Percentiles rank a stretch among this genome's conserved stretches.
Evolutionary conservation across 75 land plant species (phyloP).

Genomic region (Cupressus sempervirens): DNA sequence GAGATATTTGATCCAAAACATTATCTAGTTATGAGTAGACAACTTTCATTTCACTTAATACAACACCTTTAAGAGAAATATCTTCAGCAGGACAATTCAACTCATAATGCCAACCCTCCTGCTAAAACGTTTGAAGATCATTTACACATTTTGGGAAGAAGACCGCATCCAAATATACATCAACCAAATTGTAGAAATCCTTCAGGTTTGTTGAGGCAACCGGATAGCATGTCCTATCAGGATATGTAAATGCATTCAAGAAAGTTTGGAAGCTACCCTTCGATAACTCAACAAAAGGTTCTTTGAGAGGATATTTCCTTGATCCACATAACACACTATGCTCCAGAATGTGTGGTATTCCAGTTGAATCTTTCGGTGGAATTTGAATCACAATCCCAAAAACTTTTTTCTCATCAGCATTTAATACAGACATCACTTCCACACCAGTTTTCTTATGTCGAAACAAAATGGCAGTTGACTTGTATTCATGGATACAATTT

Average conservation of each 20-base stretch:
- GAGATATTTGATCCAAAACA: conserved; percentile 70
- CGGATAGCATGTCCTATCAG: conserved; percentile 98
- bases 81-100: conserved; percentile 87
- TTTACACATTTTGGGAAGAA: conserved; percentile 93
- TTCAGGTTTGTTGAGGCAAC: conserved; percentile 83
- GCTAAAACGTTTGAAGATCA: conserved; percentile 87
- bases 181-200: conserved; percentile 98
- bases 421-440: too few relatives aligned
- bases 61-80: conserved; percentile 93
- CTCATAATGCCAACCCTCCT: conserved; percentile 99
- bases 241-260: conserved; percentile 97
- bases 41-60: conserved; percentile 99
- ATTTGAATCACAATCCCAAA: too few relatives aligned
- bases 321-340: conserved; percentile 99
- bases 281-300: conserved; percentile 92
- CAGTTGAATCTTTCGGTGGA: conserved; percentile 71
- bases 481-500: too few relatives aligned
- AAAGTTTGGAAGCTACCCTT: conserved; percentile 96
- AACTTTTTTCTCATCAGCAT: too few relatives aligned
- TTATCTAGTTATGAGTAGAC: conserved; percentile 99
- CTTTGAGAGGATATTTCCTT: conserved; percentile 96
- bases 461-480: too few relatives aligned
- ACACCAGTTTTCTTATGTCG: too few relatives aligned
- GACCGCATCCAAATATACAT: conserved; percentile 98
- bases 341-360: conserved; percentile 96